phyloP scores from a whole-genome alignment of 371 early-diverging fungal species.

The Fennellomyces sp. region DNA sequence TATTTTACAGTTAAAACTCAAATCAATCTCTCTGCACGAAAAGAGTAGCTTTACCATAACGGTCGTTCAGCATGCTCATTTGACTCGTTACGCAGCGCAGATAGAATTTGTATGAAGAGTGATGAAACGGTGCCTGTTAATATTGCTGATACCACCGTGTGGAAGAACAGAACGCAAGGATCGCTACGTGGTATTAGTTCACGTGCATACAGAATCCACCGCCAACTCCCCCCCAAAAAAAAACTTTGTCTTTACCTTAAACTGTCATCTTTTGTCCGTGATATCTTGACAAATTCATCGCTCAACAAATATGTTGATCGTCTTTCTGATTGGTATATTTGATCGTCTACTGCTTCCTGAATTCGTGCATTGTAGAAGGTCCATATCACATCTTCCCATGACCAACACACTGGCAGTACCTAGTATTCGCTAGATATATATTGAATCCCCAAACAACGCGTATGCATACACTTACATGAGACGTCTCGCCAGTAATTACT shows the following conservation, averaged over 20 bases:
- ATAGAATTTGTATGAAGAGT: no score
- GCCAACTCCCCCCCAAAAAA: no score
- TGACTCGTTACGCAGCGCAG: no score
- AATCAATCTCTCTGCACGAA: not conserved
- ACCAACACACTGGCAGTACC: conserved; percentile 21
- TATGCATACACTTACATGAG: not conserved
- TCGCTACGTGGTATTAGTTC: not conserved
- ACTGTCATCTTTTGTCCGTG: not conserved
- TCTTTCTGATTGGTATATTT: conserved; percentile 11
- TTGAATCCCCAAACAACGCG: not conserved
- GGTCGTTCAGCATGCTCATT: no score
- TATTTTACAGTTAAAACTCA: not conserved
- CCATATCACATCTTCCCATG: conserved; percentile 47
- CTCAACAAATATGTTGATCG: conserved; percentile 10
- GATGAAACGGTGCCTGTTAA: not conserved
- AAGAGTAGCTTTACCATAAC: not conserved
- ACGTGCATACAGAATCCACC: not conserved
- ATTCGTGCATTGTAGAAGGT: conserved; percentile 24
- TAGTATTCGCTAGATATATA: not conserved
- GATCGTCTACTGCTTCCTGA: conserved; percentile 12
- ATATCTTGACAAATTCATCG: not conserved
- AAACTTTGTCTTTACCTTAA: not conserved
- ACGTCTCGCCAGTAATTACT: not conserved
- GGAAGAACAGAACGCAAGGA: not conserved
- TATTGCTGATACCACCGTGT: not conserved